Evolutionary conservation across 192 early-diverging fungal species (phyloP).

Genomic region (Rhizophagus prolifer): DNA sequence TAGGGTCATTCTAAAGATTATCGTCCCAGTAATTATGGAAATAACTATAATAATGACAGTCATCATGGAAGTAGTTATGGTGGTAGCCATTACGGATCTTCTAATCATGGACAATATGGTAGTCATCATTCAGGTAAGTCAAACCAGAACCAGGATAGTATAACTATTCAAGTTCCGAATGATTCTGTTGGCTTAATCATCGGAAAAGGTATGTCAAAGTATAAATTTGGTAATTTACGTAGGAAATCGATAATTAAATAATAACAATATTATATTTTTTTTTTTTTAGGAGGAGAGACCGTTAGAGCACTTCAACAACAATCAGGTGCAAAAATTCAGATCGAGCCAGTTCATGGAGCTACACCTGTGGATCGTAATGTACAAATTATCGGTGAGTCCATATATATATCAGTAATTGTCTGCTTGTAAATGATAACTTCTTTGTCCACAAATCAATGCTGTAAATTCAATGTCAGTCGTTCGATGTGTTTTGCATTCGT

Average conservation of each 20-base stretch:
- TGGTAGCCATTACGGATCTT: constrained; percentile 33
- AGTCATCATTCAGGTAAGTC: constrained; percentile 38
- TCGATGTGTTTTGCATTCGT: constrained; percentile 29
- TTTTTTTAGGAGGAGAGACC: constrained; percentile 59
- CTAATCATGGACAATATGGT: constrained; percentile 38
- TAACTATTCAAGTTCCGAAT: constrained; percentile 61
- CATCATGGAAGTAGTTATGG: constrained; percentile 19
- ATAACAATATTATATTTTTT: constrained; percentile 34
- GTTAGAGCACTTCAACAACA: constrained; percentile 58
- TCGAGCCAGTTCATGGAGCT: constrained; percentile 47
- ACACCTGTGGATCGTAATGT: constrained; percentile 43
- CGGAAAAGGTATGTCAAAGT: constrained; percentile 40
- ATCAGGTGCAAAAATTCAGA: constrained; percentile 61
- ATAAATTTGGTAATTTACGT: not conserved
- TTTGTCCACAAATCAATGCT: not conserved
- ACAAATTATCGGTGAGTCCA: constrained; percentile 30
- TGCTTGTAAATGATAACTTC: constrained; percentile 22
- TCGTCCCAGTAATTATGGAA: constrained; percentile 17
- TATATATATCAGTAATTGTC: constrained; percentile 9
- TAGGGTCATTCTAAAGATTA: constrained; percentile 18
- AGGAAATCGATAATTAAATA: not conserved
- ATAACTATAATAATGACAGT: constrained; percentile 9
- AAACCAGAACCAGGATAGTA: constrained; percentile 35
- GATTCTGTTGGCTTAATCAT: constrained; percentile 56
- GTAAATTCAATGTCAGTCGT: constrained; percentile 31